Percentiles rank a stretch among this genome's conserved stretches.
Conservation (phyloP, 352 stramenopile species). For the Globisporangium yorkense region DNA sequence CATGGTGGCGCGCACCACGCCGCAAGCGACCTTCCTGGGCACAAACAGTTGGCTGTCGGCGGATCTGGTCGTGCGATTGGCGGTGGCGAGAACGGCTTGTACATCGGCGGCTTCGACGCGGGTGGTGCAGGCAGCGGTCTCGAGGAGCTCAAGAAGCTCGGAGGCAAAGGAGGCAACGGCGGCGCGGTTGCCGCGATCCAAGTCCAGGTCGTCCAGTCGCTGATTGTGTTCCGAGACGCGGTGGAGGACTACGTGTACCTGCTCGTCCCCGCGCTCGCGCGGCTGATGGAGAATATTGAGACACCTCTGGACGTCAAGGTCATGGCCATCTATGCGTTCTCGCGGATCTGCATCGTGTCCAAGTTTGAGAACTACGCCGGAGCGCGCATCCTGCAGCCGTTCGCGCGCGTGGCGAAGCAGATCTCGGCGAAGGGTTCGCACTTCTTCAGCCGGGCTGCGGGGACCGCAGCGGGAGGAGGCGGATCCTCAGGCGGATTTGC, state of each 20-base stretch:
- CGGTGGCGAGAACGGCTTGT: not conserved
- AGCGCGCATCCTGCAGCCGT: conserved; percentile 56
- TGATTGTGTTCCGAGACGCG: conserved; percentile 89
- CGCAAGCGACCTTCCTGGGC: not conserved
- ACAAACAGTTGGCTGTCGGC: not conserved
- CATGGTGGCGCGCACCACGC: conserved; percentile 13
- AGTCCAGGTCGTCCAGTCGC: conserved; percentile 79
- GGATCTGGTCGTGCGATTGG: not conserved
- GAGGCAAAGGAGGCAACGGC: conserved; percentile 13
- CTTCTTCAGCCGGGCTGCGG: conserved; percentile 56
- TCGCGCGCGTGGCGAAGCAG: conserved; percentile 71
- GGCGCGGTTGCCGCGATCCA: conserved; percentile 42
- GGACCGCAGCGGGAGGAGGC: conserved; percentile 6
- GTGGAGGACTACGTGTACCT: conserved; percentile 94
- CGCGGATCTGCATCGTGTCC: conserved; percentile 53
- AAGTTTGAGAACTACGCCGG: conserved; percentile 81
- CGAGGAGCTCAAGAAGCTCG: conserved; percentile 17
- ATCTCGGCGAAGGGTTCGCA: conserved; percentile 59
- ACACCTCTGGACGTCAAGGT: conserved; percentile 77
- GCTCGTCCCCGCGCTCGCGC: conserved; percentile 90
- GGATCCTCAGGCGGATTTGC: not conserved
- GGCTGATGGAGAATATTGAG: conserved; percentile 90
- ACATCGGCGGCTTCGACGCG: not conserved
- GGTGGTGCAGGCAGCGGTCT: conserved; percentile 7
- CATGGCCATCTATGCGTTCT: conserved; percentile 62